Base-by-base conservation (phyloP, 495 filamentous ascomycete species). In the Aspergillus cavernicola region DNA sequence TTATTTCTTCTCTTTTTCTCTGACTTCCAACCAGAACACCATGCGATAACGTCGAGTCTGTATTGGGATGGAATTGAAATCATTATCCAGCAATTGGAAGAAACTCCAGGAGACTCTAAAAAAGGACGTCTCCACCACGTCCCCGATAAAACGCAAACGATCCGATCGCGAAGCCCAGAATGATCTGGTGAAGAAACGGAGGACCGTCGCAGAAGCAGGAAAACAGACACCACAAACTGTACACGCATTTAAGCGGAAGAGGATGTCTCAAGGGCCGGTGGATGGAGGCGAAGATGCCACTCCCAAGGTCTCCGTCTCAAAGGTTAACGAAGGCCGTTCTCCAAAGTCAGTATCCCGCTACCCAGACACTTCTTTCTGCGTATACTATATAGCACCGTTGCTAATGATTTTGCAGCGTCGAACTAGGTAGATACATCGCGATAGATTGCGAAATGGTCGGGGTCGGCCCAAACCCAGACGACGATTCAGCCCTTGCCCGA, bases 361-460 rank as follows among this genome's bases (percentile, higher is more conserved):
- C 16, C 19, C 31, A 9, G 2, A 6, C 22, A n/a, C 16, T 2
- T 26, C 28, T 31, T 53, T 4, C 20, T 23, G 28, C 9, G 26
- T 12, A 18, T 28, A 3, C 12, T 22, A n/a, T 40, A 22, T 16
- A 19, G 3, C 28, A 15, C 4, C 33, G 22, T 32, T 52, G 23
- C 65, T 61, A 42, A 65, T 43, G 19, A 9, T 23, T 2, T 15
- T 23, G n/a, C 50, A 77, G 74, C 26, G 67, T 63, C 13, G 81
- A 86, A 39, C 63, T 87, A 39, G 92, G 91, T 45, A 93, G 90
- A 78, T 97, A 93, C 63, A 67, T 98, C 38, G 87, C 89, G 29
- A 80, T 98, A 38, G 95, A 98, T 73, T 97, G 93, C 69, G 93
- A 98, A 72, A 98, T 98, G 93, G 92, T 98, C 15, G 93, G 93